Base-by-base conservation (phyloP, 2,329 filamentous ascomycete species). In the Ophiobolus disseminans region DNA sequence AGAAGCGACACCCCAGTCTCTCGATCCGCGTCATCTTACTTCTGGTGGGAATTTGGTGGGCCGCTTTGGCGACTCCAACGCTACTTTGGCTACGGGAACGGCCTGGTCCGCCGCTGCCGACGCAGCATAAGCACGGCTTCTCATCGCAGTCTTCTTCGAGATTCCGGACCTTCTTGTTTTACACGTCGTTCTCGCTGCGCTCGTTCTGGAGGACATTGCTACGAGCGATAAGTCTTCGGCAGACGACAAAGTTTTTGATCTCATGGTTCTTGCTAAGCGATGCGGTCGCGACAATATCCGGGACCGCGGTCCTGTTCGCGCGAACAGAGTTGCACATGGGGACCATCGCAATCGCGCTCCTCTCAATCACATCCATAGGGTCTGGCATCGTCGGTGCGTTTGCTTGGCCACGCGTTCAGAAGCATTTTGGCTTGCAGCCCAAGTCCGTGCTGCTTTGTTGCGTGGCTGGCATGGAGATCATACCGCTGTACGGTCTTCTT, bases 251-350 rank as follows among this genome's bases (percentile, higher is more conserved):
- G 4, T 93, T 92, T 67, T 81, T 97, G 8, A 81, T 82, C 3
- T 89, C 89, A 5, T 97, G 93, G 93, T 96, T 97, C 66, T 80
- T 97, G 11, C 81, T 97, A 2, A 96, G 90, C 2, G 93, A 97
- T 65, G 90, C 90, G 19, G 89, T 97, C 51, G 93, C 93, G 2
- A 97, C 93, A 0, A 91, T 95, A 1, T 93, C 90, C 19, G 92
- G 90, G n/a, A 96, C 92, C 0, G 92, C 93, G 1, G 90, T 97
- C 21, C 79, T 97, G 8, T 97, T 96, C 68, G 93, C 91, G 17
- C 95, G 96, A 73, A 97, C 91, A 0, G 85, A 92, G 67, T 79
- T 97, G 11, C 84, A 90, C 60, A 96, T 97, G 91, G 82, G 86
- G 57, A 88, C 91, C 0, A 91, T 90, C 73, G 87, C 89, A 0